Evolutionary conservation across 1,284 basidiomycete genomes (phyloP).

Genomic region (Quambalaria eucalypti): DNA sequence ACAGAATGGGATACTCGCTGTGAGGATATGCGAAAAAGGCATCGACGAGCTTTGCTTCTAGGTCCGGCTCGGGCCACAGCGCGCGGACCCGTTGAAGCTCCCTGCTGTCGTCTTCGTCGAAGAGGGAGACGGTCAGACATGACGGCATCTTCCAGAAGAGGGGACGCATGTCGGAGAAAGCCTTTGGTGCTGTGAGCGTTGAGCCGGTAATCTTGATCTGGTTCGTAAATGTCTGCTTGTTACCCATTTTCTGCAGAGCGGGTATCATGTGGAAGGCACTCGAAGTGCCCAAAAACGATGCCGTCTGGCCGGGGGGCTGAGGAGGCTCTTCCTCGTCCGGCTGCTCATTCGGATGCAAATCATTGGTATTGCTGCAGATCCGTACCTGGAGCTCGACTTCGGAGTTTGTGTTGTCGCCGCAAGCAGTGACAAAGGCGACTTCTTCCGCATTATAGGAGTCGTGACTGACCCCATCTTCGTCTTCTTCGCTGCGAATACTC

Average conservation of each 20-base stretch:
- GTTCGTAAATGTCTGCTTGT: conserved; percentile 7
- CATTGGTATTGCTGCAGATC: too few relatives aligned
- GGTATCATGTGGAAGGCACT: conserved; percentile 29
- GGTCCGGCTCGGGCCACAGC: conserved; percentile 23
- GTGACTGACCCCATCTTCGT: conserved; percentile 13
- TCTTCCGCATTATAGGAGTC: conserved; percentile 2
- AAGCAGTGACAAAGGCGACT: conserved; percentile 14
- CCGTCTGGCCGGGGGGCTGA: background rate
- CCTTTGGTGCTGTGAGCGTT: conserved; percentile 5
- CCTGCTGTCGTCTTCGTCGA: background rate
- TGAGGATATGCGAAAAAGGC: conserved; percentile 27
- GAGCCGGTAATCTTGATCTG: too few relatives aligned
- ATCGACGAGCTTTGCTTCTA: conserved; percentile 21
- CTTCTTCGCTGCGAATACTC: conserved; percentile 9
- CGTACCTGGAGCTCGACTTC: too few relatives aligned
- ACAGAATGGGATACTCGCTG: conserved; percentile 26
- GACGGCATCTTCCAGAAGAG: conserved; percentile 18
- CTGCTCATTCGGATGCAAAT: background rate
- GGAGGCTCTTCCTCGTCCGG: too few relatives aligned
- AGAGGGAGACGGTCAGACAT: background rate
- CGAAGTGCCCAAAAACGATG: conserved; percentile 32
- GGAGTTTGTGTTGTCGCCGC: background rate
- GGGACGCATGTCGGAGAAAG: conserved; percentile 5
- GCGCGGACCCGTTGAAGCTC: background rate
- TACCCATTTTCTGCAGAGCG: conserved; percentile 20